phyloP scores from a whole-genome alignment of 2,329 filamentous ascomycete species.

The Colletotrichum sojae region DNA sequence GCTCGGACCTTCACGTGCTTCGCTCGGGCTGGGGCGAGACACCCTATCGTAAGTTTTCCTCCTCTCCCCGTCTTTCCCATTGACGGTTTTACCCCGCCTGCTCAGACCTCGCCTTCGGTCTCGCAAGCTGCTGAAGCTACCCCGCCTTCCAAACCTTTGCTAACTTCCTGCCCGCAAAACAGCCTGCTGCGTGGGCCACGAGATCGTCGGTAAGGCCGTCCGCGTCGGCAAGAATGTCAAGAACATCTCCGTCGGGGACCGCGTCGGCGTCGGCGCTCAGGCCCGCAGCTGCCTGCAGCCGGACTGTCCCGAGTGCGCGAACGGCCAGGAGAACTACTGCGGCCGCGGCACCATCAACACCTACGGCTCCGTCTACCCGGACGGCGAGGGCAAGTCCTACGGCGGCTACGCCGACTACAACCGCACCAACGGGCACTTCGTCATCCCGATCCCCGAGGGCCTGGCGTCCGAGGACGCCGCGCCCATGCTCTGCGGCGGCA shows the following conservation, averaged over 20 bases:
- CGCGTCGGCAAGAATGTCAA: slow-evolving; percentile 64
- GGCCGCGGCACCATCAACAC: slow-evolving; percentile 59
- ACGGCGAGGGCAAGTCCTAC: slow-evolving; percentile 69
- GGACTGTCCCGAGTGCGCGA: slow-evolving; percentile 59
- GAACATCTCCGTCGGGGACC: slow-evolving; percentile 71
- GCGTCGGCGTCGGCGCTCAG: slow-evolving; percentile 75
- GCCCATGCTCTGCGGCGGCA: slow-evolving; percentile 79
- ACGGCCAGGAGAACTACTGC: slow-evolving; percentile 60
- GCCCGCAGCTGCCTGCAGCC: slow-evolving; percentile 65
- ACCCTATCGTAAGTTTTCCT: slow-evolving; percentile 52
- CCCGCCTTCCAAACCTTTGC: background rate
- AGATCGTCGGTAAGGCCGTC: slow-evolving; percentile 73
- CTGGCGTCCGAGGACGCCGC: slow-evolving; percentile 60
- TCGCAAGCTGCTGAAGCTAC: background rate
- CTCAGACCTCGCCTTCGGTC: background rate
- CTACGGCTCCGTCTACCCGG: slow-evolving; percentile 65
- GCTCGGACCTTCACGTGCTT: slow-evolving; percentile 72
- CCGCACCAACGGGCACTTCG: slow-evolving; percentile 60
- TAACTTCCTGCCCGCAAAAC: slow-evolving; percentile 16
- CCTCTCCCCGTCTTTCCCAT: no score
- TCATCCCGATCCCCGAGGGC: slow-evolving; percentile 60
- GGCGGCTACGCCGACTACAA: slow-evolving; percentile 64
- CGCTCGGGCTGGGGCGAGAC: slow-evolving; percentile 66
- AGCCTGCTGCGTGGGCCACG: slow-evolving; percentile 73
- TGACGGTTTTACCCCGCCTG: slow-evolving; percentile 18